Base-by-base conservation (phyloP, 78 protist species). In the Dictyostelium discoideum region DNA sequence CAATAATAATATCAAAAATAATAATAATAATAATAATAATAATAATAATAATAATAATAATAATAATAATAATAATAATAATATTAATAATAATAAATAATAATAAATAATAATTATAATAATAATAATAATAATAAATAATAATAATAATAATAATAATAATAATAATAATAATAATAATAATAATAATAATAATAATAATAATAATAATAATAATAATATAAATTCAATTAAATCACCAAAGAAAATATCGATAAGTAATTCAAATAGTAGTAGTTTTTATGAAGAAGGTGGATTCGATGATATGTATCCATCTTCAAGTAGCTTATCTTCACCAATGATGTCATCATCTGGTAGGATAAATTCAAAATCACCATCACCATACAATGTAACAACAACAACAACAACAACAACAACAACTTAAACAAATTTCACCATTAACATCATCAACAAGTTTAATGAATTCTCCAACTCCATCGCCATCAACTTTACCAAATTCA, bases 271-370 rank as follows among this genome's bases (percentile, higher is more conserved):
- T 24, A 67, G 37, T 24, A 26, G 76, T 24, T 67, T 67, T 67
- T 67, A 67, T 67, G 76, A 67, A 16, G 76, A 67, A 10, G 24
- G 24, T 67, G 26, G 37, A 67, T 67, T 67, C 24, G 76, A 67
- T 67, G 76, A 67, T 67, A 67, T 67, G 76, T 67, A 67, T 67
- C 76, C 76, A 67, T 67, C 26, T 67, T 26, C 76, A 67, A 67
- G 32, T 67, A 24, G 32, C 32, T 67, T 67, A 24, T 67, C 76
- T n/a, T 67, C 76, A 67, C 76, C 76, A 67, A 24, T 67, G 32
- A 67, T 67, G 76, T 16, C 65, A 54, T 54, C 65, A 54, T 54
- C 65, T 54, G 65, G 65, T 13, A 54, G 65, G 13, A 16, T 54
- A 1, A 16, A 54, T 54, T 54, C n/a, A 16, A 54, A 54, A 16